phyloP scores from a whole-genome alignment of 148 eudicot genomes.

The Linanthus parryae region DNA sequence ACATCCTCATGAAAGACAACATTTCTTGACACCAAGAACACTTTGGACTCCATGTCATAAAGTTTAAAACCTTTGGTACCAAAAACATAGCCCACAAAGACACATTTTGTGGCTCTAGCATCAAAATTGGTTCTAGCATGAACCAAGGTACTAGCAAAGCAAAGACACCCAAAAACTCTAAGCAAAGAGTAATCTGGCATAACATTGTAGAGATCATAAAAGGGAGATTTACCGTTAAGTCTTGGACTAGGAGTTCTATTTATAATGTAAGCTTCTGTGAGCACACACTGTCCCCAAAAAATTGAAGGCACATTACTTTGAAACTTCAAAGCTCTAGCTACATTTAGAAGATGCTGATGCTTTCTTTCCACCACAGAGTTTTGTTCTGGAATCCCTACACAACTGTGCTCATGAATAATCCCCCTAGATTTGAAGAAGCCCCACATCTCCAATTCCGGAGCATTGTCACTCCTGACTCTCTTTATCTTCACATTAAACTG shows the following conservation, averaged over 20 bases:
- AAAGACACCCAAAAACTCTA: not conserved
- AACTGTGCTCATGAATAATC: not conserved
- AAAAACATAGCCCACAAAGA: not conserved
- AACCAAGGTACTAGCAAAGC: not conserved
- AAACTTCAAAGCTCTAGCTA: not conserved
- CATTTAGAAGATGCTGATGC: not conserved
- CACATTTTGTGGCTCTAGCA: not conserved
- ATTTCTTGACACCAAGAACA: not conserved
- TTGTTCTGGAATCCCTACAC: not conserved
- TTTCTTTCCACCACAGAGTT: too few relatives aligned
- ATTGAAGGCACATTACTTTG: not conserved
- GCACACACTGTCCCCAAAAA: not conserved
- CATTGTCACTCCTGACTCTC: not conserved
- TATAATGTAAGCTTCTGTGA: not conserved
- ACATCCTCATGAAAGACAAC: not conserved
- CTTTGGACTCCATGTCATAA: not conserved
- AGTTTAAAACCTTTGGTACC: not conserved
- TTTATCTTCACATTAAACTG: not conserved
- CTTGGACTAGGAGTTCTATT: not conserved
- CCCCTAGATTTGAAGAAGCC: not conserved
- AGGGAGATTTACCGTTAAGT: not conserved
- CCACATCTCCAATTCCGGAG: not conserved
- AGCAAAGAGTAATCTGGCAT: too few relatives aligned
- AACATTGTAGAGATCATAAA: not conserved
- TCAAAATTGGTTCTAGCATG: not conserved